Base-by-base conservation (phyloP, 2,329 filamentous ascomycete species). In the Cladosporium sp. region DNA sequence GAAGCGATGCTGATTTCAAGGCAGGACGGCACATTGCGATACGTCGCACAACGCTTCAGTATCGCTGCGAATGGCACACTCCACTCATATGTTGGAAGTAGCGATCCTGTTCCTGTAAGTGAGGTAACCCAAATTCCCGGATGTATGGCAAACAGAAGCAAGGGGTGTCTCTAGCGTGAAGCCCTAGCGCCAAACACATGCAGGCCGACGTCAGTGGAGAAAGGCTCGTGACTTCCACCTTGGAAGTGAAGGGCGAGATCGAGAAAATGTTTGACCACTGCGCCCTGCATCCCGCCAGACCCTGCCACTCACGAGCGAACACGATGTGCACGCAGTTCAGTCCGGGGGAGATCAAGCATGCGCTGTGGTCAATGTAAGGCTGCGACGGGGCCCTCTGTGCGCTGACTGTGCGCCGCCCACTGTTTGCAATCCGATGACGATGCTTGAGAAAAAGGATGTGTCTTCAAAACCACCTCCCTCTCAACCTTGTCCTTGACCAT, bases 201-300 rank as follows among this genome's bases (percentile, higher is more conserved):
- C 34, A 47, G 32, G 17, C 17, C 44, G 44, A 47, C 44, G 44
- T 47, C 44, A 47, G 34, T 20, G 34, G 7, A 15, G 29, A 36
- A 38, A 22, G 17, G 34, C 36, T n/a, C 36, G 44, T 47, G 44
- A 47, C 44, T 36, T n/a, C n/a, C n/a, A n/a, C n/a, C n/a, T 34
- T 47, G 36, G n/a, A 17, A n/a, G 12, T 7, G 6, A 17, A 36
- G 13, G n/a, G n/a, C n/a, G n/a, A n/a, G n/a, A n/a, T n/a, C n/a
- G n/a, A n/a, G n/a, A n/a, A n/a, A n/a, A n/a, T n/a, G 15, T 5
- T 7, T n/a, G 3, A 22, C 22, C 34, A 20, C 11, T 36, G 15
- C n/a, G 30, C 17, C n/a, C 27, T 17, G 22, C 34, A 47, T 22
- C 20, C 8, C 17, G n/a, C n/a, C n/a, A n/a, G n/a, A n/a, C n/a